Percentiles rank a stretch among this genome's conserved stretches.
These are phyloP conservation scores for Roridomyces roridus DNA, from an alignment of 768 basidiomycete genomes.

Conservation along the genomic window DNA sequence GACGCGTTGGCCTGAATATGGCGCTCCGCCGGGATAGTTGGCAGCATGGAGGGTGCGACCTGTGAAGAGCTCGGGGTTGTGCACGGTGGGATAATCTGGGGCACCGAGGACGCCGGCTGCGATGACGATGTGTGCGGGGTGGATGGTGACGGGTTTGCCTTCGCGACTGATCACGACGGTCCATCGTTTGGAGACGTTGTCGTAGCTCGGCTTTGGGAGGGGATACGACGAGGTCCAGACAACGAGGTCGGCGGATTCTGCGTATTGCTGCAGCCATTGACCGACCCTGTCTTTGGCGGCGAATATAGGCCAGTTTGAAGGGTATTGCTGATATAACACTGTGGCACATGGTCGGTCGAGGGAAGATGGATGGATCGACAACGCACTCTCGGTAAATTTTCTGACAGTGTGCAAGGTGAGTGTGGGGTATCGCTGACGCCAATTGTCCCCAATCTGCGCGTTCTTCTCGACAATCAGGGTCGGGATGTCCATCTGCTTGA, in stretches of 20 bases:
- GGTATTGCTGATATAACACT: constrained; percentile 48
- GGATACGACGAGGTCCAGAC: constrained; percentile 46
- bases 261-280: constrained; percentile 51
- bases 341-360: neutral
- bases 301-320: constrained; percentile 47
- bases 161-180: constrained; percentile 35
- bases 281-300: constrained; percentile 49
- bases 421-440: constrained; percentile 49
- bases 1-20: constrained; percentile 39
- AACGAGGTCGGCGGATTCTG: constrained; percentile 43
- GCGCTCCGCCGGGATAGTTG: constrained; percentile 32
- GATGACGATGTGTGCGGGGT: constrained; percentile 47
- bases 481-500: constrained; percentile 45
- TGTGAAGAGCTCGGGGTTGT: constrained; percentile 32
- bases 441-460: constrained; percentile 44
- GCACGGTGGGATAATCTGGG: constrained; percentile 36
- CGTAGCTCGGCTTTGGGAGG: constrained; percentile 39
- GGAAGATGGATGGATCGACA: constrained; percentile 26
- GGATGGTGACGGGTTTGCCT: constrained; percentile 35
- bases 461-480: constrained; percentile 43
- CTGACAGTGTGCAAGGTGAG: constrained; percentile 49
- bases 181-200: constrained; percentile 37
- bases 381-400: constrained; percentile 23
- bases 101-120: constrained; percentile 44
- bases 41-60: constrained; percentile 41